phyloP scores from a whole-genome alignment of 345 rosid species.

The Brassica napus region DNA sequence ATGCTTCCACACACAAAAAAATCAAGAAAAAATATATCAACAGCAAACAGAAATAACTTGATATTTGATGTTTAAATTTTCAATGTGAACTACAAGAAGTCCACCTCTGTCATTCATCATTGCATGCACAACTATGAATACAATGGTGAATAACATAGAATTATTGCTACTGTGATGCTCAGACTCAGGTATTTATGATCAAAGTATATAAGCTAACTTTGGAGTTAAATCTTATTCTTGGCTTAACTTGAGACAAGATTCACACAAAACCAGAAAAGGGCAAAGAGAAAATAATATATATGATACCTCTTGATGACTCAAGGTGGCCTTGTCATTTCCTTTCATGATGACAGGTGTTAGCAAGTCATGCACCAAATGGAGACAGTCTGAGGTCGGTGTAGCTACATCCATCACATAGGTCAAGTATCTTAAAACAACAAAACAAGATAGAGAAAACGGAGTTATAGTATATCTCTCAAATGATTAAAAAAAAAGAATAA shows the following conservation, averaged over 20 bases:
- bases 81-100: background rate
- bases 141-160: background rate
- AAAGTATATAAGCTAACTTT: conserved; percentile 9
- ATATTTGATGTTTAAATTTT: background rate
- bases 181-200: conserved; percentile 1
- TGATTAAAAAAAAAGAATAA: background rate
- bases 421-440: conserved; percentile 60
- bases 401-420: conserved; percentile 98
- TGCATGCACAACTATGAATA: background rate
- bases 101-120: conserved; percentile 16
- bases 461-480: conserved; percentile 19
- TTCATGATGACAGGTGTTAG: conserved; percentile 83
- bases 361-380: conserved; percentile 78
- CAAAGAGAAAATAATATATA: background rate
- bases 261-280: background rate
- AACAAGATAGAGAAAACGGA: conserved; percentile 16
- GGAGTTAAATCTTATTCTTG: background rate
- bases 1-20: background rate
- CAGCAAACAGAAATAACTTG: conserved; percentile 10
- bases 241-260: conserved; percentile 8
- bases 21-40: background rate
- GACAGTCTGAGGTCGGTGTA: conserved; percentile 96
- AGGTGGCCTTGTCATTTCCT: conserved; percentile 65
- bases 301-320: conserved; percentile 96
- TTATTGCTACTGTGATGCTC: background rate